Evolutionary conservation across 169 alveolate genomes (phyloP).

Genomic region (Cryptosporidium meleagridis): DNA sequence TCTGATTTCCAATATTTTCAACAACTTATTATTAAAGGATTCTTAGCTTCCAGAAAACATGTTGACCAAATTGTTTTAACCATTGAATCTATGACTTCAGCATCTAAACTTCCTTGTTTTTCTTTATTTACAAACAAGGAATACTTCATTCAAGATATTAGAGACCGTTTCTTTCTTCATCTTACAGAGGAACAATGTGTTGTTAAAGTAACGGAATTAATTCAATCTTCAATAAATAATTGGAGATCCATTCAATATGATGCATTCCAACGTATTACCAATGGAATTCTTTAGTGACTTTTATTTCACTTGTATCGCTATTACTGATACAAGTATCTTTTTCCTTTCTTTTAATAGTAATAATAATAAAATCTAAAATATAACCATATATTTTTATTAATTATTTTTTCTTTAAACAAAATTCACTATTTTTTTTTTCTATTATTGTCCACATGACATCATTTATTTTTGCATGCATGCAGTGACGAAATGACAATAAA

Average conservation of each 20-base stretch:
- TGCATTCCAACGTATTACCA: conserved; percentile 93
- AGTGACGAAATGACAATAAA: not conserved
- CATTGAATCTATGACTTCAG: conserved; percentile 91
- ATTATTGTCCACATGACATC: not conserved
- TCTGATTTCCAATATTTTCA: conserved; percentile 91
- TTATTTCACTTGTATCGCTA: not conserved
- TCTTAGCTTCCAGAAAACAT: conserved; percentile 89
- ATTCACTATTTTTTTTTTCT: too few relatives aligned
- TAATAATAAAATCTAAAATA: not conserved
- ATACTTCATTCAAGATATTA: conserved; percentile 66
- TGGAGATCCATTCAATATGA: conserved; percentile 96
- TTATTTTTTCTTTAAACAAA: too few relatives aligned
- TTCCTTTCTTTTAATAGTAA: not conserved
- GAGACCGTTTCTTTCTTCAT: conserved; percentile 78
- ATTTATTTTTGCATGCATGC: not conserved
- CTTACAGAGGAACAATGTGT: conserved; percentile 85
- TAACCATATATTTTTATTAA: not conserved
- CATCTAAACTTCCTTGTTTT: conserved; percentile 91
- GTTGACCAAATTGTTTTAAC: conserved; percentile 87
- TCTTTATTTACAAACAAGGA: conserved; percentile 83
- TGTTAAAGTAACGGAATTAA: conserved; percentile 86
- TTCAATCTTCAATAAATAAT: conserved; percentile 91
- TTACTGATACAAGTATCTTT: not conserved
- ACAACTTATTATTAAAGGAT: conserved; percentile 83
- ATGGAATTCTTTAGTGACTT: conserved; percentile 88